Evolutionary conservation across 805 yeast genomes (phyloP).

Genomic region (Ogataea methanolica): DNA sequence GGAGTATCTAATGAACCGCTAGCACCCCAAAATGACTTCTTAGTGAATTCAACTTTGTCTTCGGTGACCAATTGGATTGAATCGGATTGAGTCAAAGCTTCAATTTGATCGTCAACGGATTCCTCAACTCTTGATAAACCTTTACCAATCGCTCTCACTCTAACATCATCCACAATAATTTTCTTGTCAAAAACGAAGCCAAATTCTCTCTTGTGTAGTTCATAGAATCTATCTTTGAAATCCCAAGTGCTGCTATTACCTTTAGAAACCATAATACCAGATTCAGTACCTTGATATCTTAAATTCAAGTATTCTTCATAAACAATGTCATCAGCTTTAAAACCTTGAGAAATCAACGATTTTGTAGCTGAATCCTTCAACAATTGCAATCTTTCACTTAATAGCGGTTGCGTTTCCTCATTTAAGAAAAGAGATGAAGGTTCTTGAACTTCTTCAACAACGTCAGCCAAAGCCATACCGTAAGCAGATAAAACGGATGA

Average conservation of each 20-base stretch:
- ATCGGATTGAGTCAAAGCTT: constrained; percentile 25
- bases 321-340: constrained; percentile 37
- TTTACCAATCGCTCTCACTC: constrained; percentile 72
- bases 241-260: constrained; percentile 18
- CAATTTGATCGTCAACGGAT: constrained; percentile 48
- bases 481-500: constrained; percentile 84
- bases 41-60: constrained; percentile 30
- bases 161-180: constrained; percentile 64
- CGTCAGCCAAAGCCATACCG: constrained; percentile 85
- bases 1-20: constrained; percentile 45
- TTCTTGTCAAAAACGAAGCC: constrained; percentile 61
- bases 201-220: constrained; percentile 63
- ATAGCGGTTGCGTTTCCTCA: constrained; percentile 24
- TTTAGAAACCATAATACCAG: constrained; percentile 64
- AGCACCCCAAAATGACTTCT: constrained; percentile 56
- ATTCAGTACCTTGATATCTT: constrained; percentile 87
- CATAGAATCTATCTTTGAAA: constrained; percentile 43
- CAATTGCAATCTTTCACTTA: constrained; percentile 42
- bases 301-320: constrained; percentile 69
- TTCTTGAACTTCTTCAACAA: constrained; percentile 73
- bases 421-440: constrained; percentile 52
- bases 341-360: constrained; percentile 50
- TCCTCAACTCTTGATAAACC: constrained; percentile 38
- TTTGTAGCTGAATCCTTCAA: constrained; percentile 40
- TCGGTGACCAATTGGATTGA: constrained; percentile 19